Base-by-base conservation (phyloP, 2,329 filamentous ascomycete genomes). In the Blastomyces parvus region DNA sequence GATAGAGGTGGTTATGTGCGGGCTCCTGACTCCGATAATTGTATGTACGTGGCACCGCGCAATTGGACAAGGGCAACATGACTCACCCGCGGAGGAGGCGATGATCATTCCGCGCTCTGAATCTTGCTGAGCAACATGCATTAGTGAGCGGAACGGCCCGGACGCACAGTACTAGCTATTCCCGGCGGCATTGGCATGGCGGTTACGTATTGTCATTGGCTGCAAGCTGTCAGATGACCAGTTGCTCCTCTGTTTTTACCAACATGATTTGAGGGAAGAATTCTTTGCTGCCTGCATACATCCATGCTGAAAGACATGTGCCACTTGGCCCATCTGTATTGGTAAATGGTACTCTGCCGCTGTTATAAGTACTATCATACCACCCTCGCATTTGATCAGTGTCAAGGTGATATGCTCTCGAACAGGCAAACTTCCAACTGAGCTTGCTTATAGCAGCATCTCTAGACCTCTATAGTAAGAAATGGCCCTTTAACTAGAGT, bases 401-500 rank as follows among this genome's bases (percentile, higher is more conserved):
- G 52, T 30, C 25, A 55, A 27, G 52, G 52, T 55, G 52, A 55
- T 55, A 57, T 57, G 19, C 55, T 38, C 55, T 57, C 36, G 33
- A 57, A 22, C 55, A 4, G 55, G 36, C 17, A 57, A 57, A 57
- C 33, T 57, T 38, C 55, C 30, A 57, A 57, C 55, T 57, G 30
- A 25, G 55, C 36, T 57, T 57, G 53, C 55, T 38, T 36, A 57
- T 56, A 56, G 27, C 52, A 48, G 27, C 2, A 55, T 57, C 55
- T 57, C 38, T 27, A 22, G n/a, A 57, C 36, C 30, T 57, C 53
- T 38, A 38, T 19, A 57, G 55, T 57, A 57, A 57, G 55, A 57
- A 57, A 57, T 25, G 55, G 11, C 55, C 55, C 36, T 42, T 57
- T 36, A 57, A 57, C 55, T 57, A 57, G 14, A 57, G 56, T 59